A percentile compares a stretch with the other conserved stretches of the same genome.
Evolutionary conservation across 192 early-diverging fungal species (phyloP).

Genomic region (Coemansia sp.): DNA sequence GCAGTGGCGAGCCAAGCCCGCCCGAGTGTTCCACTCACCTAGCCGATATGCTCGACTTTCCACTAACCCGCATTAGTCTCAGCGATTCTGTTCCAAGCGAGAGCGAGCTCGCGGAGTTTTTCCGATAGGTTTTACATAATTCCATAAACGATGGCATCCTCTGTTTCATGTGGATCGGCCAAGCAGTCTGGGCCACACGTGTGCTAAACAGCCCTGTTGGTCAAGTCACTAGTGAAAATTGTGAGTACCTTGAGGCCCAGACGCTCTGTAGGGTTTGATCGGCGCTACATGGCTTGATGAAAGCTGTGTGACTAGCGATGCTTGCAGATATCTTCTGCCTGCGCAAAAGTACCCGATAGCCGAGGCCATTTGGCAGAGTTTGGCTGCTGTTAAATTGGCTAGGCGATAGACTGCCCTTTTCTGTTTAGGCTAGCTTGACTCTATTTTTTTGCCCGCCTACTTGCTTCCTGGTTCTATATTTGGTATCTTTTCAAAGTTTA

Average conservation of each 20-base stretch:
- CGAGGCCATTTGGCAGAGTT: neutral
- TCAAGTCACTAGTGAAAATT: neutral
- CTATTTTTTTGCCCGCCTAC: neutral
- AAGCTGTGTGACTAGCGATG: neutral
- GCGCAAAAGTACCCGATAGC: neutral
- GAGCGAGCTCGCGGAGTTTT: neutral
- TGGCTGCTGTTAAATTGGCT: neutral
- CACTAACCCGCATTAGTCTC: conserved; percentile 4
- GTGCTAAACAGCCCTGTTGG: neutral
- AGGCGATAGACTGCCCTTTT: neutral
- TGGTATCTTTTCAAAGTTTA: neutral
- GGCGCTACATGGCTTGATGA: neutral
- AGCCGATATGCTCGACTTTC: neutral
- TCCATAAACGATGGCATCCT: neutral
- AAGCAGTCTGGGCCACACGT: neutral
- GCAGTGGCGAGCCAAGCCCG: neutral
- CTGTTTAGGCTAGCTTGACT: neutral
- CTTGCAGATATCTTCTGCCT: neutral
- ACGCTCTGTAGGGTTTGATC: neutral
- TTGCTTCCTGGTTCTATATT: neutral
- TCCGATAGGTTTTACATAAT: neutral
- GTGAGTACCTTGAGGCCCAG: neutral
- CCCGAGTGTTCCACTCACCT: neutral
- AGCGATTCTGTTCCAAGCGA: conserved; percentile 4
- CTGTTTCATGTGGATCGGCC: neutral